Evolutionary conservation across 2,329 filamentous ascomycete species (phyloP), one percentile per base, ranked within the genome.

Genomic region (Diaporthe nobilis): DNA sequence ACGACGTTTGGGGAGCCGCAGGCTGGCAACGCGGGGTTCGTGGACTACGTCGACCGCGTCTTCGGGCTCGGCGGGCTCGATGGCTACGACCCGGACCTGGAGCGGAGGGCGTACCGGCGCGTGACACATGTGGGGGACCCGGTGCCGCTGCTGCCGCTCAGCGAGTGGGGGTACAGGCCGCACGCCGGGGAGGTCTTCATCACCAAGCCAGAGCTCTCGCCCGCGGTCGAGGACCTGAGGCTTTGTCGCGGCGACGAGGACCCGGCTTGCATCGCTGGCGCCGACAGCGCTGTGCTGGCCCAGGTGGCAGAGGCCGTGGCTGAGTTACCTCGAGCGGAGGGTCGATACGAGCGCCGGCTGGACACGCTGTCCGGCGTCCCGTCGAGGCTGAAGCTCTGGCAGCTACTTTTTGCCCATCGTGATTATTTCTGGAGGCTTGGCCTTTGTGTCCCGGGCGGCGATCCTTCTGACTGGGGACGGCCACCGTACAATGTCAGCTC

Each of bases 351-450:
- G 71, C 78, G 76, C 58, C 80, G 71, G 76, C 82, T 77, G 58
- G 76, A 78, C 76, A 84, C 89, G 22, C 88, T 93, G 0, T 92
- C 92, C 20, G 92, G 84, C 88, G 90, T 86, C 84, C 92, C 80
- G 82, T 89, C 78, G 80, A 83, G 90, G 84, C 83, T 96, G 80
- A 94, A 93, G 83, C 89, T 97, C n/a, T 98, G 96, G 95, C 92
- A 98, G 84, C 86, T 98, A 10, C 93, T 98, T 81, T 98, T 97
- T 84, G 94, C 96, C 1, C 97, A 99, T 85, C 88, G 97, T 53
- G 97, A 99, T 85, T 99, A 99, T 84, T 98, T 99, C 85, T 98
- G 95, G 94, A 90, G 97, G 74, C 84, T 99, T 72, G 97, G 97
- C 0, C 86, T 98, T 44, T 99, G 97, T 85, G 88, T 98, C 2